Percentiles rank a stretch among this genome's conserved stretches.
Evolutionary conservation across 306 rosid genomes (phyloP).

Genomic region (Lathyrus tuberosus): DNA sequence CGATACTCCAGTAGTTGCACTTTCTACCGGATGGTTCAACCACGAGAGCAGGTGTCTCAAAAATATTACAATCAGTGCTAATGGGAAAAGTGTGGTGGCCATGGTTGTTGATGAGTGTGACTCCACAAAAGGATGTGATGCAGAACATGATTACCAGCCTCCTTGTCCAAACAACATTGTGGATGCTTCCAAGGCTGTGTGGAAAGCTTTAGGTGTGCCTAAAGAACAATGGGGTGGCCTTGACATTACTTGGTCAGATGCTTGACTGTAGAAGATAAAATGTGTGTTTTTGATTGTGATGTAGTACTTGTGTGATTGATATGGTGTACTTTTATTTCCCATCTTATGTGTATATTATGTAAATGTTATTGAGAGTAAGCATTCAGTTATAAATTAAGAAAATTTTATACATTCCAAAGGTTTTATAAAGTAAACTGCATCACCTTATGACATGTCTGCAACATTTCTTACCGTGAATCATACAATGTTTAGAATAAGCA

Average conservation of each 20-base stretch:
- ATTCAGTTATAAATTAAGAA: neutral
- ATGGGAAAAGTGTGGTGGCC: conserved; percentile 27
- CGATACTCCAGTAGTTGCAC: no score
- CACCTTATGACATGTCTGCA: no score
- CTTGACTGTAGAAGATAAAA: neutral
- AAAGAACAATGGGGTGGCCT: no score
- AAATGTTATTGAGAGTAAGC: neutral
- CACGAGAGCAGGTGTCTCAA: conserved; percentile 42
- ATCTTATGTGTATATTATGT: neutral
- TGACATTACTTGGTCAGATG: conserved; percentile 13
- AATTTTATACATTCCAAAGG: neutral
- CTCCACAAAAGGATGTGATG: no score
- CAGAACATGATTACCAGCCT: no score
- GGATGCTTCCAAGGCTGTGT: no score
- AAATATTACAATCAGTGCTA: conserved; percentile 41
- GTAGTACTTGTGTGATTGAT: neutral
- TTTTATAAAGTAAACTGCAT: no score
- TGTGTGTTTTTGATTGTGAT: neutral
- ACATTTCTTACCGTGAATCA: no score
- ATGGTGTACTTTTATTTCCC: neutral
- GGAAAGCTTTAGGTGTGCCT: no score
- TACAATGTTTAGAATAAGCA: no score
- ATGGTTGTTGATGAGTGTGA: no score
- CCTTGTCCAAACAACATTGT: no score
- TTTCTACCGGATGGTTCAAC: neutral